phyloP scores from a whole-genome alignment of 179 eudicot genomes.

The Corrigiola litoralis region DNA sequence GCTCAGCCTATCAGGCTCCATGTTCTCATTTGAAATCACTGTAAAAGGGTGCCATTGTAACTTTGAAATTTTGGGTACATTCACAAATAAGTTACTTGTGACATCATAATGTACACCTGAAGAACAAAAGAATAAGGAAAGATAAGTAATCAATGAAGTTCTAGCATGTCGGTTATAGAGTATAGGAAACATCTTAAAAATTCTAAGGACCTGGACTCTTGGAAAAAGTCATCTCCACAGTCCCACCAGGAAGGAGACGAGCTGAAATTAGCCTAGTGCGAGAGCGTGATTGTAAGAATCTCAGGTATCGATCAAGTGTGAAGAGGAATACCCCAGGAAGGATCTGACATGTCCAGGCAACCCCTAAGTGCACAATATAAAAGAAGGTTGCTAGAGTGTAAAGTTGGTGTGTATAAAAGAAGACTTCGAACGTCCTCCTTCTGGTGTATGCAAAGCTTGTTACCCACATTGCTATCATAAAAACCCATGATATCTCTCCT shows the following conservation, averaged over 20 bases:
- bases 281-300: constrained; percentile 67
- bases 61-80: constrained; percentile 55
- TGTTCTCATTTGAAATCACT: constrained; percentile 50
- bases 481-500: constrained; percentile 51
- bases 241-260: constrained; percentile 62
- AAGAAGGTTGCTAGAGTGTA: constrained; percentile 59
- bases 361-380: constrained; percentile 60
- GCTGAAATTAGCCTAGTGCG: constrained; percentile 55
- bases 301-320: constrained; percentile 64
- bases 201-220: constrained; percentile 46
- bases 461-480: constrained; percentile 53
- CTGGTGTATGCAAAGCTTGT: constrained; percentile 59
- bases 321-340: constrained; percentile 89
- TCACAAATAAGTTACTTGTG: constrained; percentile 52
- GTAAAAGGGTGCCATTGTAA: constrained; percentile 88
- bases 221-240: constrained; percentile 61
- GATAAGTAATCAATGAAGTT: neutral
- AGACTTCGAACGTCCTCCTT: constrained; percentile 59
- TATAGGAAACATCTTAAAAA: neutral
- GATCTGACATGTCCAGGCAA: constrained; percentile 46
- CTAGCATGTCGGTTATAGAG: no score
- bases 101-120: constrained; percentile 43
- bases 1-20: constrained; percentile 53
- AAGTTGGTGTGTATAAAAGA: constrained; percentile 78
- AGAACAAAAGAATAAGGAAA: neutral